Conservation (phyloP, 1,284 basidiomycete genomes). For the Trametes pubescens region DNA sequence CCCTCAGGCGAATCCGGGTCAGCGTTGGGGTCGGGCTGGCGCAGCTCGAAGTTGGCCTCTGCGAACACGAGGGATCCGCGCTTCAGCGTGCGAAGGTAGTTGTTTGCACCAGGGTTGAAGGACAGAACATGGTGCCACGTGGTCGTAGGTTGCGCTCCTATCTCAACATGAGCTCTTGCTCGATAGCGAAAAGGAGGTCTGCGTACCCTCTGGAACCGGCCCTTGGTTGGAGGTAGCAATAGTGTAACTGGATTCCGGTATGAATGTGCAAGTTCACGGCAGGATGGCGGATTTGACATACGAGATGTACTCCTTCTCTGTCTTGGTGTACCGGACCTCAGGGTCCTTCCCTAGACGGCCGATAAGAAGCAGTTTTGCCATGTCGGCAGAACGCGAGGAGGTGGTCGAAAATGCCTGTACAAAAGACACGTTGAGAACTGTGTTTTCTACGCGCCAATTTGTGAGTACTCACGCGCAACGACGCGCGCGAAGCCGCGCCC, state of each 20-base stretch:
- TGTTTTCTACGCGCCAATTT: neutral
- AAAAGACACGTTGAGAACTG: neutral
- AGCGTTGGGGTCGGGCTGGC: constrained; percentile 69
- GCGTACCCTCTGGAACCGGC: constrained; percentile 64
- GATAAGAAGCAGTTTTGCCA: constrained; percentile 80
- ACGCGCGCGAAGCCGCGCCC: constrained; percentile 49
- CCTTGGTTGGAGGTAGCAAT: constrained; percentile 71
- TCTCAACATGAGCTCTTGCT: neutral
- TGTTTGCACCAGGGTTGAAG: constrained; percentile 65
- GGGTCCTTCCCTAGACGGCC: constrained; percentile 78
- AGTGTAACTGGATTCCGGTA: constrained; percentile 59
- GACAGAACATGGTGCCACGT: constrained; percentile 82
- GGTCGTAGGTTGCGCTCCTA: constrained; percentile 48
- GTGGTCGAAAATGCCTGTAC: constrained; percentile 75
- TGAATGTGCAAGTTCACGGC: constrained; percentile 2
- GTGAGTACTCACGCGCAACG: constrained; percentile 55
- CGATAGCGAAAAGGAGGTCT: constrained; percentile 1
- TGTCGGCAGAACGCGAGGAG: constrained; percentile 58
- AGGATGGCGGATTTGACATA: constrained; percentile 47
- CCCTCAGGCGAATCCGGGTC: constrained; percentile 70
- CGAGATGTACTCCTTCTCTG: constrained; percentile 79
- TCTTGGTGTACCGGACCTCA: constrained; percentile 71
- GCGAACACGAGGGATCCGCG: constrained; percentile 80
- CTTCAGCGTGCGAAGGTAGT: constrained; percentile 66
- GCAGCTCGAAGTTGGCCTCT: constrained; percentile 77